Conservation (phyloP, 1,284 basidiomycete genomes). For the Flammula alnicola region DNA sequence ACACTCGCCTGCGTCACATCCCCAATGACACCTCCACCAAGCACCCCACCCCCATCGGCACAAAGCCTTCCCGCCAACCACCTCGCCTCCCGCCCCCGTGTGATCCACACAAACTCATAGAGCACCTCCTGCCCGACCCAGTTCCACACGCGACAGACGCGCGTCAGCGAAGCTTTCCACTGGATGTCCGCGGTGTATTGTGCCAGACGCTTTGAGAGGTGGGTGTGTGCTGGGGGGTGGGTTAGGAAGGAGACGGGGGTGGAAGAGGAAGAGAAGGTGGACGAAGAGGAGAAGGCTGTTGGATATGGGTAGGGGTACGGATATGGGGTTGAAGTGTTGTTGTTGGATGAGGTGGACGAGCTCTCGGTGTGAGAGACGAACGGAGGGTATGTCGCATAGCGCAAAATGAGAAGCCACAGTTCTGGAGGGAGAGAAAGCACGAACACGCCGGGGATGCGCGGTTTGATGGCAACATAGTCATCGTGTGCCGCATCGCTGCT, state of each 20-base stretch:
- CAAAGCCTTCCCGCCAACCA: slow-evolving; percentile 58
- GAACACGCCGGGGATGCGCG: slow-evolving; percentile 1
- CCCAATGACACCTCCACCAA: slow-evolving; percentile 35
- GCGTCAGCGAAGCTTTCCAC: slow-evolving; percentile 52
- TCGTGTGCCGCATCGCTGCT: too few relatives aligned
- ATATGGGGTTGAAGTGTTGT: slow-evolving; percentile 8
- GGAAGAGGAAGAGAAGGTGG: slow-evolving; percentile 10
- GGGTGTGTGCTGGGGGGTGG: slow-evolving; percentile 42
- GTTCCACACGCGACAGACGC: slow-evolving; percentile 62
- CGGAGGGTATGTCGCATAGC: slow-evolving; percentile 20
- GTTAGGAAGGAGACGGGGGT: slow-evolving; percentile 50
- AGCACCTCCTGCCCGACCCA: slow-evolving; percentile 55
- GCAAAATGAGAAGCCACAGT: slow-evolving; percentile 26
- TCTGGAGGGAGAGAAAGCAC: slow-evolving; percentile 20
- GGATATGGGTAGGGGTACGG: slow-evolving; percentile 3
- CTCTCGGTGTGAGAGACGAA: slow-evolving; percentile 14
- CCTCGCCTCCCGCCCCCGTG: slow-evolving; percentile 59
- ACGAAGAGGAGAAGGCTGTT: not conserved
- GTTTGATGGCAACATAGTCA: too few relatives aligned
- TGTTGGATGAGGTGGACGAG: slow-evolving; percentile 47
- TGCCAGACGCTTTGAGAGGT: slow-evolving; percentile 41
- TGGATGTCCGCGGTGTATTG: slow-evolving; percentile 53
- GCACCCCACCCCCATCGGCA: slow-evolving; percentile 32
- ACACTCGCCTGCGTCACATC: slow-evolving; percentile 38
- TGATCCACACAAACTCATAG: slow-evolving; percentile 74